phyloP scores from a whole-genome alignment of 202 grass and related monocot genomes.

The Hordeum pubiflorum region DNA sequence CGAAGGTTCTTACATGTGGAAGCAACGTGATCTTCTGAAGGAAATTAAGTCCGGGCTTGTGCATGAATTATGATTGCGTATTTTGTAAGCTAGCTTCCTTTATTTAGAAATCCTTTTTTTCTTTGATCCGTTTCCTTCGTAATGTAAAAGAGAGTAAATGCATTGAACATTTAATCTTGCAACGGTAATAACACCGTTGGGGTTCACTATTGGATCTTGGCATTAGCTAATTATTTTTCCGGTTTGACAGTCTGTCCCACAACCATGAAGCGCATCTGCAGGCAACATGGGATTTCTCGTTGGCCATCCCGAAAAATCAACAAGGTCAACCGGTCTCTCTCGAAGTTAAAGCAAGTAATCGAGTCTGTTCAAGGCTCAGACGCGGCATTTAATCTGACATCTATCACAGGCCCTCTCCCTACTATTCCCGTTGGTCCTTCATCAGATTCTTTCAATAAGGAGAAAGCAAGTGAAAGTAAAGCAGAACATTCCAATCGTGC shows the following conservation, averaged over 20 bases:
- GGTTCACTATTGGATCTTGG: neutral
- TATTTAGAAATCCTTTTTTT: neutral
- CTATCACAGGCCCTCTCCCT: slow-evolving; percentile 61
- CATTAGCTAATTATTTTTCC: slow-evolving; percentile 16
- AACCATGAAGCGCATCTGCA: slow-evolving; percentile 97
- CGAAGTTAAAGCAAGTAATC: slow-evolving; percentile 87
- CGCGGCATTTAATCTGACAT: slow-evolving; percentile 56
- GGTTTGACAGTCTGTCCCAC: slow-evolving; percentile 77
- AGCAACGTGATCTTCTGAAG: neutral
- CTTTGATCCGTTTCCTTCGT: neutral
- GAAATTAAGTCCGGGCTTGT: neutral
- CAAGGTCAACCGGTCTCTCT: slow-evolving; percentile 93
- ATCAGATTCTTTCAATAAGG: slow-evolving; percentile 46
- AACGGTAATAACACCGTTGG: neutral
- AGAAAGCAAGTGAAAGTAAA: slow-evolving; percentile 41
- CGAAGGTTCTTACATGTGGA: too few species aligned
- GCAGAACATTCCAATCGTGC: slow-evolving; percentile 31
- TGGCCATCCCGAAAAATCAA: slow-evolving; percentile 97
- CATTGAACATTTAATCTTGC: neutral
- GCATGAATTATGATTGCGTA: neutral
- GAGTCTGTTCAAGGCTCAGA: slow-evolving; percentile 87
- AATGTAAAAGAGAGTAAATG: neutral
- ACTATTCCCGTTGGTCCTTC: slow-evolving; percentile 52
- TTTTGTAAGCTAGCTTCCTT: neutral
- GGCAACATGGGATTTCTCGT: slow-evolving; percentile 85